phyloP scores from a whole-genome alignment of 1,284 basidiomycete species.

The Pseudozyma thailandica region DNA sequence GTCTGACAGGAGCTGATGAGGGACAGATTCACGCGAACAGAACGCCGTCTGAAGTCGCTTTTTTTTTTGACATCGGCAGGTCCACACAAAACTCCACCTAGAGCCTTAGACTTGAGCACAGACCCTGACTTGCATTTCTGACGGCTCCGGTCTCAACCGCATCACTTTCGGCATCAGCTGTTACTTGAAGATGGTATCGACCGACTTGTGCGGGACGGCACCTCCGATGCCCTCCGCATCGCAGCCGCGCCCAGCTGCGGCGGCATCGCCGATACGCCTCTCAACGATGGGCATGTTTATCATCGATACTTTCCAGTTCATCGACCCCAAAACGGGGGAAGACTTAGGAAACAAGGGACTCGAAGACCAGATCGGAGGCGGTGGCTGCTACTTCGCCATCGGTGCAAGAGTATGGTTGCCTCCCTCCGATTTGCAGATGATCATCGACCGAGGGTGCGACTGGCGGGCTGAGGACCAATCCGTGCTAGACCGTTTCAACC shows the following conservation, averaged over 20 bases:
- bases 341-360: constrained; percentile 42
- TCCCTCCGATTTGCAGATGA: constrained; percentile 71
- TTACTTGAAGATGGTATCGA: too few species aligned
- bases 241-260: constrained; percentile 11
- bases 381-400: constrained; percentile 76
- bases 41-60: too few species aligned
- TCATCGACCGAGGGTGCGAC: constrained; percentile 84
- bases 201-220: too few species aligned
- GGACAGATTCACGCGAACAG: too few species aligned
- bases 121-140: too few species aligned
- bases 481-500: constrained; percentile 75
- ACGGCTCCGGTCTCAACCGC: too few species aligned
- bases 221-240: neutral
- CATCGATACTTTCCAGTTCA: constrained; percentile 49
- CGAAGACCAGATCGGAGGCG: constrained; percentile 81
- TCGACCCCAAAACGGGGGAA: constrained; percentile 19
- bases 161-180: too few species aligned
- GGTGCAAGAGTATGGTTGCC: constrained; percentile 80
- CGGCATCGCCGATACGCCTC: constrained; percentile 19
- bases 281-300: constrained; percentile 59
- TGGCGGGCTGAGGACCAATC: constrained; percentile 76
- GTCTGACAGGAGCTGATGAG: too few species aligned
- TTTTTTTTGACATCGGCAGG: too few species aligned
- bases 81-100: too few species aligned
- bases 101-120: too few species aligned